Evolutionary conservation across 768 basidiomycete genomes (phyloP).

Genomic region (Calocybe gangraenosa): DNA sequence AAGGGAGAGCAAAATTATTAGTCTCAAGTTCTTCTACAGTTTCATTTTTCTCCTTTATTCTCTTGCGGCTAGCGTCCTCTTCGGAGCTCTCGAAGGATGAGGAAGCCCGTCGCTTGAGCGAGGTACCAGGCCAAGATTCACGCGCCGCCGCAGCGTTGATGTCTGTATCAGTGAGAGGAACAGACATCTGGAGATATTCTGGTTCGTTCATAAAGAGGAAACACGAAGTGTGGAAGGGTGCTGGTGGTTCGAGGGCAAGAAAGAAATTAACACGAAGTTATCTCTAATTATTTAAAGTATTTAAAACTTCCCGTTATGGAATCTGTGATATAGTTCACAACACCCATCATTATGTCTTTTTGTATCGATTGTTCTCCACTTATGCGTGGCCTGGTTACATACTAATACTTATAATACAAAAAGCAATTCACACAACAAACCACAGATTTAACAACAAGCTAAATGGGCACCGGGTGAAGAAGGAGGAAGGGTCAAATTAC

Average conservation of each 20-base stretch:
- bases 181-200: conserved; percentile 9
- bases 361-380: conserved; percentile 6
- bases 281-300: conserved; percentile 18
- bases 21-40: conserved; percentile 7
- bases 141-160: conserved; percentile 14
- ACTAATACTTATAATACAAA: conserved; percentile 14
- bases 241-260: conserved; percentile 18
- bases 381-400: not conserved
- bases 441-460: conserved; percentile 11
- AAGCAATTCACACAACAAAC: conserved; percentile 4
- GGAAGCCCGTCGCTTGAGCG: conserved; percentile 61
- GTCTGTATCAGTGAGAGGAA: conserved; percentile 16
- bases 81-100: conserved; percentile 50
- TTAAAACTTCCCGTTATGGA: conserved; percentile 16
- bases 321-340: conserved; percentile 17
- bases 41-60: conserved; percentile 47
- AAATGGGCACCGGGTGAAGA: conserved; percentile 25
- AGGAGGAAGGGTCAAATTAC: conserved; percentile 30
- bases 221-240: conserved; percentile 4
- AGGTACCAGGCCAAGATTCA: conserved; percentile 9
- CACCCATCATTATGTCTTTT: no score
- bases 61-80: conserved; percentile 51
- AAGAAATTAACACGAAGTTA: conserved; percentile 14
- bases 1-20: conserved; percentile 4
- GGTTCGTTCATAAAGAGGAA: conserved; percentile 12